Evolutionary conservation across 495 filamentous ascomycete genomes (phyloP).

Genomic region (Delitschia confertaspora): DNA sequence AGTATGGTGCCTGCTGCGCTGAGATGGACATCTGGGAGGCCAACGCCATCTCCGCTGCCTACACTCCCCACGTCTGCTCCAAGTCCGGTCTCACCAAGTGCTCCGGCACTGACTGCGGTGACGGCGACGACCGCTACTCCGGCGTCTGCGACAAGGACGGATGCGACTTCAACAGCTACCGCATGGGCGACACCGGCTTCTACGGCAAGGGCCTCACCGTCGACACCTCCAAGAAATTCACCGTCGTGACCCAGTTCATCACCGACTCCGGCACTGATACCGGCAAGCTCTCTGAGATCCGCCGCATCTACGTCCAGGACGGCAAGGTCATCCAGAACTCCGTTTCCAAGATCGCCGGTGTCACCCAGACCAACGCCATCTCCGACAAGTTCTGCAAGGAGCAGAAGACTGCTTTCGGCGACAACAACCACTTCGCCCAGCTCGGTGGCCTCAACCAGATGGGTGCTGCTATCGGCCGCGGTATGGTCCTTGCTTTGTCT

Average conservation of each 20-base stretch:
- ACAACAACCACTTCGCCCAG: constrained; percentile 46
- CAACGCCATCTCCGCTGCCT: constrained; percentile 28
- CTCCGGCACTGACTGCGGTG: constrained; percentile 19
- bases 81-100: constrained; percentile 22
- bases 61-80: constrained; percentile 32
- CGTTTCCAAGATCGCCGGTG: constrained; percentile 43
- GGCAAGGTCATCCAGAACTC: constrained; percentile 53
- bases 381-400: constrained; percentile 52
- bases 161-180: constrained; percentile 58
- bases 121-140: constrained; percentile 36
- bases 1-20: constrained; percentile 33
- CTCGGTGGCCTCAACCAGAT: constrained; percentile 54
- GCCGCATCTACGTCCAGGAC: constrained; percentile 53
- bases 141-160: constrained; percentile 60
- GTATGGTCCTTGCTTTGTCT: constrained; percentile 68
- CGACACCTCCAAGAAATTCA: constrained; percentile 53
- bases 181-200: constrained; percentile 45
- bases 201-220: constrained; percentile 48
- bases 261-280: constrained; percentile 32
- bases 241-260: constrained; percentile 60
- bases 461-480: constrained; percentile 44
- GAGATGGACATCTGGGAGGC: constrained; percentile 30
- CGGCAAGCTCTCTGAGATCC: constrained; percentile 48
- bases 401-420: constrained; percentile 54
- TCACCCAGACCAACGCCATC: constrained; percentile 47